Evolutionary conservation across 805 yeast genomes (phyloP).

Genomic region (Nadsonia fulvescens): DNA sequence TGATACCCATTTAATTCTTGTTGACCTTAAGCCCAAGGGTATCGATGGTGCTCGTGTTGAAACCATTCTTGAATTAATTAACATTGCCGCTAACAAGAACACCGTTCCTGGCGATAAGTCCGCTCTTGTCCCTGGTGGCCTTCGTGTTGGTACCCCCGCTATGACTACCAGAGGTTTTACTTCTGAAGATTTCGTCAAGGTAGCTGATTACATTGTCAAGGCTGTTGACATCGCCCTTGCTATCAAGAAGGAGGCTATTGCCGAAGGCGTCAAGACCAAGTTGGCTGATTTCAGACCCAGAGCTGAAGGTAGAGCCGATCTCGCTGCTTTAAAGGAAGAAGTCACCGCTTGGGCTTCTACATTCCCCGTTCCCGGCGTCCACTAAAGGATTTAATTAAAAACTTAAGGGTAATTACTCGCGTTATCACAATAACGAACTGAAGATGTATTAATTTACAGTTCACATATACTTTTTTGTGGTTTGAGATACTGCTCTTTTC

Average conservation of each 20-base stretch:
- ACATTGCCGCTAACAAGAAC: constrained; percentile 91
- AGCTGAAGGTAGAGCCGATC: constrained; percentile 45
- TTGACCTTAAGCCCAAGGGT: constrained; percentile 58
- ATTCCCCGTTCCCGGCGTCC: constrained; percentile 89
- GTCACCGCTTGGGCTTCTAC: constrained; percentile 54
- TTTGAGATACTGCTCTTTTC: no score
- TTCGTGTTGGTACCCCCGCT: constrained; percentile 96
- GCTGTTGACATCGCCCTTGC: constrained; percentile 59
- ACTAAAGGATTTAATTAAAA: constrained; percentile 25
- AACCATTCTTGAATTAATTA: constrained; percentile 70
- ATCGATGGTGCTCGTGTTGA: constrained; percentile 96
- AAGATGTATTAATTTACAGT: no score
- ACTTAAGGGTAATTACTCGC: no score
- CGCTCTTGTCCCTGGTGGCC: constrained; percentile 89
- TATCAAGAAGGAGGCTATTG: constrained; percentile 46
- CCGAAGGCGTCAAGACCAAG: constrained; percentile 34
- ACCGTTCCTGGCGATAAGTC: constrained; percentile 93
- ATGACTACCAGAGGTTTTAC: constrained; percentile 94
- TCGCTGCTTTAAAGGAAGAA: constrained; percentile 42
- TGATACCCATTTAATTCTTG: constrained; percentile 80
- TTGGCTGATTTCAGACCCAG: constrained; percentile 53
- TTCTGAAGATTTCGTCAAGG: constrained; percentile 57
- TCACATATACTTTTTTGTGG: no score
- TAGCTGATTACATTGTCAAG: constrained; percentile 60
- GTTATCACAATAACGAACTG: no score